Conservation (phyloP, 208 protist species). For the Leishmania arabica region DNA sequence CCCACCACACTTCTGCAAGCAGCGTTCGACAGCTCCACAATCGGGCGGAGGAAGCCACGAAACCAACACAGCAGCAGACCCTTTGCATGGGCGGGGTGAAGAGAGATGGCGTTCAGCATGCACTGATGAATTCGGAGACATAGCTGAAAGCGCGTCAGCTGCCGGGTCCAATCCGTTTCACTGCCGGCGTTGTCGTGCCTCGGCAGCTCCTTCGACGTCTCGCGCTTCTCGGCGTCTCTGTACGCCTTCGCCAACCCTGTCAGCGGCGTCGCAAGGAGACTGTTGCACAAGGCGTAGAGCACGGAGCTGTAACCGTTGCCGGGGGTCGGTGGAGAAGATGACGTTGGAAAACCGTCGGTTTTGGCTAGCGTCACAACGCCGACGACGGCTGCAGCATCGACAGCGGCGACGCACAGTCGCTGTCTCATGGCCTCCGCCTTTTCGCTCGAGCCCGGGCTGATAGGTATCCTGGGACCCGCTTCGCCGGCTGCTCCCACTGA, state of each 20-base stretch:
- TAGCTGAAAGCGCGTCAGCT: slow-evolving; percentile 34
- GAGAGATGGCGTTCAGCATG: slow-evolving; percentile 20
- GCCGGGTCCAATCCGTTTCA: slow-evolving; percentile 3
- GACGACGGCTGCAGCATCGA: slow-evolving; percentile 25
- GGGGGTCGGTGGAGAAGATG: background rate
- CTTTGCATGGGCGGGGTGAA: background rate
- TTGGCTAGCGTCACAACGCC: background rate
- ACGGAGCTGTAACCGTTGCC: background rate
- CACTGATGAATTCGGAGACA: slow-evolving; percentile 25
- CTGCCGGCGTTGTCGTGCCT: background rate
- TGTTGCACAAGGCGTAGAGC: background rate
- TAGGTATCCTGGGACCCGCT: too few relatives aligned
- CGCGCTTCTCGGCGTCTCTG: background rate
- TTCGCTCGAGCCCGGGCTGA: background rate
- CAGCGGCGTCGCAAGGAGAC: slow-evolving; percentile 1
- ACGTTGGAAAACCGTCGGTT: background rate
- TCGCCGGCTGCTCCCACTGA: too few relatives aligned
- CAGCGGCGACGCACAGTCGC: slow-evolving; percentile 25
- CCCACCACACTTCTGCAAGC: slow-evolving; percentile 25
- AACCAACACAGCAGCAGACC: slow-evolving; percentile 42
- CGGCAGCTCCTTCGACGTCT: background rate
- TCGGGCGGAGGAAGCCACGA: slow-evolving; percentile 30
- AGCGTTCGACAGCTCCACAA: slow-evolving; percentile 69
- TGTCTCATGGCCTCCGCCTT: slow-evolving; percentile 11
- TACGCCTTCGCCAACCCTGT: background rate